Base-by-base conservation (phyloP, 2,329 filamentous ascomycete genomes). In the Fusarium secorum region DNA sequence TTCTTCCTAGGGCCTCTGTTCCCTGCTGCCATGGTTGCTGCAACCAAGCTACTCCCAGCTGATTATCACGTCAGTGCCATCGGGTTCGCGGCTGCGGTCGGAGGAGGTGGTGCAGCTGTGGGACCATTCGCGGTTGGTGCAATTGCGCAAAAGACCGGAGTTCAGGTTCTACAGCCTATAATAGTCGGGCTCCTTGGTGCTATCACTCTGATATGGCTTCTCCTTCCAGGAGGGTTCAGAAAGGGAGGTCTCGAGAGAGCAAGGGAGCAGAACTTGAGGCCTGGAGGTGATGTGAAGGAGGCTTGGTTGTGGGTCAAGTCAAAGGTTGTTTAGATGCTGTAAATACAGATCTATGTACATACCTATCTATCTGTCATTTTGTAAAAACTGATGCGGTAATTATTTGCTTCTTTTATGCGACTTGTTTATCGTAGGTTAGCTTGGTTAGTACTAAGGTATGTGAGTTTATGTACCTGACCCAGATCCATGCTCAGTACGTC, bases 1-100 rank as follows among this genome's bases (percentile, higher is more conserved):
- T 93, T 95, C 83, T 93, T 95, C 75, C 85, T 95, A 0, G 93
- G 93, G 0, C 93, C 93, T 0, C 80, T 96, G 24, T 96, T 95
- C 77, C 93, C 93, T 0, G 91, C 90, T 2, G 91, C 88, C 1
- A 86, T 96, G 14, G 89, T 95, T 1, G 89, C 89, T 2, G 88
- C 90, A 8, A 93, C 92, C 0, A 94, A 93, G 73, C 83, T 96
- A 7, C 83, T 97, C 3, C 93, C 93, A 1, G 85, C 84, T 41
- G 86, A 93, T 65, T 83, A 94, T 30, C 94, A 97, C 75, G 91
- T 96, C 44, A 89, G 87, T n/a, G 89, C 90, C 1, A 93, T 97
- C 68, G 93, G 93, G 0, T 95, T 97, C 74, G 91, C 91, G 1
- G 89, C 92, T 38, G 93, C 93, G 0, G 89, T 95, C 78, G 93